phyloP scores from a whole-genome alignment of 2,329 filamentous ascomycete genomes.

The Xylaria sp. region DNA sequence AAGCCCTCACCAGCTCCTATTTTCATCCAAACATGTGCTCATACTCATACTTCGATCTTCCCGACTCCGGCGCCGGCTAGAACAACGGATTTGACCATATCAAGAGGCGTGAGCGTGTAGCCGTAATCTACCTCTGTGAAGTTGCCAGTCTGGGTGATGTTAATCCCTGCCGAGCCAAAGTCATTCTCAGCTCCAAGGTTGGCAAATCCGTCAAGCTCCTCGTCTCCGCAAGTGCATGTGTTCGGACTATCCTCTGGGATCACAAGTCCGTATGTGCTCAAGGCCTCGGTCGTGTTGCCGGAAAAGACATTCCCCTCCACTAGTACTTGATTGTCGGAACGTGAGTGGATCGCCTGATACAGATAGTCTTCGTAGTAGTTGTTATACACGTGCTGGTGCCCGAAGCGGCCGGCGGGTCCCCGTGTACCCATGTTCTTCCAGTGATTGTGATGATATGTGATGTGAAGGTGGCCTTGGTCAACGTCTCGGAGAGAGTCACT shows the following conservation, averaged over 20 bases:
- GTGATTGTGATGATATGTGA: slow-evolving; percentile 64
- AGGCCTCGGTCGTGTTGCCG: slow-evolving; percentile 59
- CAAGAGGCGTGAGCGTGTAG: slow-evolving; percentile 60
- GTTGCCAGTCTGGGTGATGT: slow-evolving; percentile 63
- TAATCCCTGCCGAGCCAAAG: slow-evolving; percentile 60
- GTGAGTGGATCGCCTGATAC: slow-evolving; percentile 61
- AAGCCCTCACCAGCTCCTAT: neutral
- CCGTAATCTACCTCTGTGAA: slow-evolving; percentile 62
- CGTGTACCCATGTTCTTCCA: slow-evolving; percentile 59
- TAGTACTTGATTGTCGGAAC: slow-evolving; percentile 61
- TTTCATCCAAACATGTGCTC: neutral
- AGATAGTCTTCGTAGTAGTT: slow-evolving; percentile 60
- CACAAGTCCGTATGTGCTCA: slow-evolving; percentile 65
- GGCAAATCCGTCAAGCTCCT: slow-evolving; percentile 65
- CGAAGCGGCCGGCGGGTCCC: slow-evolving; percentile 61
- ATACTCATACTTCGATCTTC: slow-evolving; percentile 48
- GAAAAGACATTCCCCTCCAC: slow-evolving; percentile 62
- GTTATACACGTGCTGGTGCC: slow-evolving; percentile 62
- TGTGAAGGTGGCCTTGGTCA: slow-evolving; percentile 57
- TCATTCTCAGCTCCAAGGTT: slow-evolving; percentile 63
- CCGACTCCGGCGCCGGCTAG: slow-evolving; percentile 60
- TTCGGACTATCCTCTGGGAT: slow-evolving; percentile 66
- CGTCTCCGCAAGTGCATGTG: slow-evolving; percentile 63
- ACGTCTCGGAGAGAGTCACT: slow-evolving; percentile 41
- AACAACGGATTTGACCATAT: slow-evolving; percentile 55